phyloP scores from a whole-genome alignment of 2,329 filamentous ascomycete genomes.

The Microsporum audouinii region DNA sequence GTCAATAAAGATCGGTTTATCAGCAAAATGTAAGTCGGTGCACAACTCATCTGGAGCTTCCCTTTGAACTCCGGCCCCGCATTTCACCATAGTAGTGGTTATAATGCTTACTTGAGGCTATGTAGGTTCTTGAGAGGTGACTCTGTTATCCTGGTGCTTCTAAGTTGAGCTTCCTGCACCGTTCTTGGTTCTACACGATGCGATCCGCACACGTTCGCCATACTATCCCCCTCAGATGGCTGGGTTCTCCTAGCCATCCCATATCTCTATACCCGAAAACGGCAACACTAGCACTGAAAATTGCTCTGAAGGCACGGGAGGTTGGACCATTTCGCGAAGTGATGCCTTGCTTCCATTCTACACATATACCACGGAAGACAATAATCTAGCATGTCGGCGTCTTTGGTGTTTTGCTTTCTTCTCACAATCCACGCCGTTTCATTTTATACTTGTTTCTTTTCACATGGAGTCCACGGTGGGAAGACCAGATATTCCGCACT shows the following conservation, averaged over 20 bases:
- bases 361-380: background rate
- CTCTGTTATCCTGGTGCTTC: conserved; percentile 73
- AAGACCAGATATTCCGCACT: background rate
- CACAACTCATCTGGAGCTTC: background rate
- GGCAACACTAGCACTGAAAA: background rate
- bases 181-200: conserved; percentile 4
- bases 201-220: background rate
- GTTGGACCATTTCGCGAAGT: background rate
- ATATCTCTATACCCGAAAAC: background rate
- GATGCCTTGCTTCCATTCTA: background rate
- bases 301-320: background rate
- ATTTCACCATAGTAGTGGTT: background rate
- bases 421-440: background rate
- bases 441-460: background rate
- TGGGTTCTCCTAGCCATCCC: background rate
- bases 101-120: background rate
- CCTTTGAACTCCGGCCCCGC: background rate
- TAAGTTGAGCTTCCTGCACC: conserved; percentile 48
- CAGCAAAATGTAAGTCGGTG: conserved; percentile 70
- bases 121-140: conserved; percentile 72
- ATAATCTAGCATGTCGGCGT: conserved; percentile 1
- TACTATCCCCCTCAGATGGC: background rate
- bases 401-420: conserved; percentile 2
- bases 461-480: background rate
- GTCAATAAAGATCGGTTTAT: conserved; percentile 98